These are phyloP conservation scores for Symmetrospora coprosmae DNA, from an alignment of 768 basidiomycete species.

Conservation along the genomic window DNA sequence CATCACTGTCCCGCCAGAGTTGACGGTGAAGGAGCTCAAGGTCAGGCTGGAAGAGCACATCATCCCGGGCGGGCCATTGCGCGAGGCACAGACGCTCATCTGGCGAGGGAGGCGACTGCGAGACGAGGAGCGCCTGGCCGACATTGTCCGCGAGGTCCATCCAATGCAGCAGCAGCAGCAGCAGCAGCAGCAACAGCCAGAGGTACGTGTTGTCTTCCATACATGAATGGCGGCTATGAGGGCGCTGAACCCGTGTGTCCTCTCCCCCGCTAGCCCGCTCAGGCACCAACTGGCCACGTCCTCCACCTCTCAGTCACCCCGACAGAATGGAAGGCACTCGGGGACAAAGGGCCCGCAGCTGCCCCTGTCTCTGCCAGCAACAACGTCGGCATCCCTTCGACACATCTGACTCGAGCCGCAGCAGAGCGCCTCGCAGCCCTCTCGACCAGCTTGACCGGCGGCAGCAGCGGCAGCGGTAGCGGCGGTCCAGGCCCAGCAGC, in stretches of 20 bases:
- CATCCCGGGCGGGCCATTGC: neutral
- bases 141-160: neutral
- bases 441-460: neutral
- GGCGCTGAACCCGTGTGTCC: no score
- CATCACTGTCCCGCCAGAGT: no score
- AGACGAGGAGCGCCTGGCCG: constrained; percentile 1
- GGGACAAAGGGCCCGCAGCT: neutral
- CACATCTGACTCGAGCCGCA: neutral
- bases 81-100: neutral
- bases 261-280: no score
- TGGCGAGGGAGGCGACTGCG: neutral
- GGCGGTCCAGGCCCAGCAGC: no score
- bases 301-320: neutral
- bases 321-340: neutral
- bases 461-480: neutral
- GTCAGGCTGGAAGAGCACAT: neutral
- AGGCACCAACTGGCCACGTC: neutral
- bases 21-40: constrained; percentile 3
- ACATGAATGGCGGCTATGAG: no score
- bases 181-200: no score
- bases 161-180: no score
- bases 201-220: no score
- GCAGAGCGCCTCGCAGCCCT: neutral
- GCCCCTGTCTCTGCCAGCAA: neutral
- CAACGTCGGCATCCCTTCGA: neutral